Conservation (phyloP, 495 filamentous ascomycete genomes). For the Hyaloscypha finlandica region DNA sequence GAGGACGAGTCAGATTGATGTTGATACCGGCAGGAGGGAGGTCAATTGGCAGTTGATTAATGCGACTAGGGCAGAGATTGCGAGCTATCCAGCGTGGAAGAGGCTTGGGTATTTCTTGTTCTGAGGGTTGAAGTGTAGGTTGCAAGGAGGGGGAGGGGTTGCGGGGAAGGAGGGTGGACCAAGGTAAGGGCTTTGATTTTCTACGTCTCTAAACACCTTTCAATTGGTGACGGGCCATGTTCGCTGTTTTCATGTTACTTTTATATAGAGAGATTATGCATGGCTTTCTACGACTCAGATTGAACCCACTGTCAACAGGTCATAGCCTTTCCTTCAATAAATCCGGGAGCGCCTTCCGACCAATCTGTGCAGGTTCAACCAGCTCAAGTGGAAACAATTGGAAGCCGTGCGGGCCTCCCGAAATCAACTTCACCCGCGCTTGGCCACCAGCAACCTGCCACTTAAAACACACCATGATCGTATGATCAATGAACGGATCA, state of each 20-base stretch:
- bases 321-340: background rate
- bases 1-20: slow-evolving; percentile 56
- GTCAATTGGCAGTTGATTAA: slow-evolving; percentile 59
- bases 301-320: background rate
- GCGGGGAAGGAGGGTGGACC: too few relatives aligned
- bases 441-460: slow-evolving; percentile 52
- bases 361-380: background rate
- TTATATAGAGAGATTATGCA: too few relatives aligned
- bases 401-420: slow-evolving; percentile 54
- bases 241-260: too few relatives aligned
- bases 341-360: background rate
- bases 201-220: too few relatives aligned
- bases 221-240: too few relatives aligned
- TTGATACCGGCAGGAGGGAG: slow-evolving; percentile 61
- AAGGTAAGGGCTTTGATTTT: too few relatives aligned
- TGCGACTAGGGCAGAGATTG: slow-evolving; percentile 46
- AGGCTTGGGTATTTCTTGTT: slow-evolving; percentile 48
- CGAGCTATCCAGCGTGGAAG: slow-evolving; percentile 51
- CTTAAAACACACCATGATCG: slow-evolving; percentile 52
- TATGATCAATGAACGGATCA: slow-evolving; percentile 59
- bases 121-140: slow-evolving; percentile 29
- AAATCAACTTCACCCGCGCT: slow-evolving; percentile 49
- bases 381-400: slow-evolving; percentile 32
- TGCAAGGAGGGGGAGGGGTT: too few relatives aligned
- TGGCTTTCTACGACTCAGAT: too few relatives aligned